phyloP scores from a whole-genome alignment of 352 stramenopile species.

The Pythium angustatum region DNA sequence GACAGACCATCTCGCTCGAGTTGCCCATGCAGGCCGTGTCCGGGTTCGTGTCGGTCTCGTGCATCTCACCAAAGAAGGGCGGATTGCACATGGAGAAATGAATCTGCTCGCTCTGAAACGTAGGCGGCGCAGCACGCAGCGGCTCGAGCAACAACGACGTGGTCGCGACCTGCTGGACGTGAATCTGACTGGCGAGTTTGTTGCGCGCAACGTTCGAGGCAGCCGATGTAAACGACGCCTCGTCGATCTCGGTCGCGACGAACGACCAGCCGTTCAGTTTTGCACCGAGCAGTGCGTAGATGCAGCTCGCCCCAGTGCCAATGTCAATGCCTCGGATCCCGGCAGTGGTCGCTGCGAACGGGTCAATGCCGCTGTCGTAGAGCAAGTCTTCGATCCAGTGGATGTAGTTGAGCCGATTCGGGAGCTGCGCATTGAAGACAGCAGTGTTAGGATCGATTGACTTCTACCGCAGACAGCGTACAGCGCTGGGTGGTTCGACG shows the following conservation, averaged over 20 bases:
- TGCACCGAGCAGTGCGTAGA: slow-evolving; percentile 94
- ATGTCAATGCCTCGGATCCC: slow-evolving; percentile 90
- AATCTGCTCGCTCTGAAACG: slow-evolving; percentile 37
- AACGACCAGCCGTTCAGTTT: slow-evolving; percentile 90
- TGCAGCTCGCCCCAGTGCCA: slow-evolving; percentile 94
- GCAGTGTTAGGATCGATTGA: background rate
- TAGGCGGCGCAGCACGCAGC: slow-evolving; percentile 29
- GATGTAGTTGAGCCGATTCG: slow-evolving; percentile 94
- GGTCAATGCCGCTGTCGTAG: slow-evolving; percentile 36
- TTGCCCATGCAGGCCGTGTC: slow-evolving; percentile 72
- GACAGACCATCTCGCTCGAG: slow-evolving; percentile 81
- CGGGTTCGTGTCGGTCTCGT: slow-evolving; percentile 79
- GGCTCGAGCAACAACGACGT: slow-evolving; percentile 52
- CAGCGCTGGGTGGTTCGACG: no score
- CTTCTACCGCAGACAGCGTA: no score
- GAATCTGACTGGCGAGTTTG: slow-evolving; percentile 62
- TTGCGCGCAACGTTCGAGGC: slow-evolving; percentile 90
- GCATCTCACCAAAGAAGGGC: slow-evolving; percentile 92
- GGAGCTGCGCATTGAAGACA: slow-evolving; percentile 39
- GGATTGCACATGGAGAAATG: slow-evolving; percentile 98
- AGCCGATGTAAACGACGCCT: slow-evolving; percentile 77
- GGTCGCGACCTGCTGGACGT: slow-evolving; percentile 47
- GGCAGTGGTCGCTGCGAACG: slow-evolving; percentile 26
- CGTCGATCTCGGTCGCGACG: slow-evolving; percentile 94
- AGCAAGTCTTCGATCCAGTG: slow-evolving; percentile 95